Evolutionary conservation across 495 filamentous ascomycete genomes (phyloP).

Genomic region (Barbatosphaeria neglecta): DNA sequence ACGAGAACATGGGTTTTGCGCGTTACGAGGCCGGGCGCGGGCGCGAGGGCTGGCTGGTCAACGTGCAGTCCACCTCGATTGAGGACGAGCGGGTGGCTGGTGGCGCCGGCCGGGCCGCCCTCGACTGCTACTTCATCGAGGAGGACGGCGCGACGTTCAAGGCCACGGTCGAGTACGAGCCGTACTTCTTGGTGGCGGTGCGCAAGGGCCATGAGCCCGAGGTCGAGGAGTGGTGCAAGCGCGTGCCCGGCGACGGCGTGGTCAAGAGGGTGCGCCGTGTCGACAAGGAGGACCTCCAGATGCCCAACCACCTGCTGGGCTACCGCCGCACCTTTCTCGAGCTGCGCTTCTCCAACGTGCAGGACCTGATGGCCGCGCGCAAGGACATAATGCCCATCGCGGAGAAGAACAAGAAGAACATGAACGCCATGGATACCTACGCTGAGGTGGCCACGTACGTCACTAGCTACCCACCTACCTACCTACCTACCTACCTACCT

Average conservation of each 20-base stretch:
- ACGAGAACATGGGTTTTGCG: conserved; percentile 86
- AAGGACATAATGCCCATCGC: conserved; percentile 79
- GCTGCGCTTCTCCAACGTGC: conserved; percentile 76
- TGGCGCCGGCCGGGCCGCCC: conserved; percentile 66
- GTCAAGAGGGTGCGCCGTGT: conserved; percentile 66
- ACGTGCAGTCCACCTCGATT: conserved; percentile 80
- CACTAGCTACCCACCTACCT: background rate
- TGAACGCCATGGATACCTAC: conserved; percentile 96
- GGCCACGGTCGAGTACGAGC: conserved; percentile 89
- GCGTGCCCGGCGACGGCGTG: conserved; percentile 69
- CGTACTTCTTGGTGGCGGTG: conserved; percentile 88
- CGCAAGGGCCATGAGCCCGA: conserved; percentile 81
- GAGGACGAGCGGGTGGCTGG: conserved; percentile 73
- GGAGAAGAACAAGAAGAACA: conserved; percentile 89
- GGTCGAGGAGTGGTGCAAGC: conserved; percentile 88
- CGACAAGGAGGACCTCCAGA: conserved; percentile 86
- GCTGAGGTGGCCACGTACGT: conserved; percentile 83
- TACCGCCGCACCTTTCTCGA: conserved; percentile 79
- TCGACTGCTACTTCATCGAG: conserved; percentile 96
- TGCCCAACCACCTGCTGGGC: conserved; percentile 93
- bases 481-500: too few relatives aligned
- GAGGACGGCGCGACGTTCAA: conserved; percentile 92
- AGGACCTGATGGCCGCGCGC: conserved; percentile 70
- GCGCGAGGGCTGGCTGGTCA: conserved; percentile 85
- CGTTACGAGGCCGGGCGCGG: conserved; percentile 83